phyloP scores from a whole-genome alignment of 257 asterid species.

The Mentha longifolia region DNA sequence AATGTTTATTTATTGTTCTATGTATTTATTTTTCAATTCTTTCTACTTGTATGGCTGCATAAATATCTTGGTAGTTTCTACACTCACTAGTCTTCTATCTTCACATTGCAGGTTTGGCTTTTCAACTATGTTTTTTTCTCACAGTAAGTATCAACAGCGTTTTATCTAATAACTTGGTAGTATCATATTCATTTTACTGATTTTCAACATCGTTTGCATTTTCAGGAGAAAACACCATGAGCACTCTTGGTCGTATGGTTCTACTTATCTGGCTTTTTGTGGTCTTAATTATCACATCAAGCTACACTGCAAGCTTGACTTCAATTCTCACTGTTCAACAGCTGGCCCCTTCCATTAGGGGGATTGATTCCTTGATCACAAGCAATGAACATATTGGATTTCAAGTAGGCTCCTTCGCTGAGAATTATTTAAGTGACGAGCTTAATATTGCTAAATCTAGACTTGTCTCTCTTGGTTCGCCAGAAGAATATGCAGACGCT shows the following conservation, averaged over 20 bases:
- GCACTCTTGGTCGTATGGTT: conserved; percentile 76
- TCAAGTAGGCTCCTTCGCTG: conserved; percentile 78
- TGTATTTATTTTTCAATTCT: not conserved
- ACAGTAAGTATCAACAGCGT: conserved; percentile 52
- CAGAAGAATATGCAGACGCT: conserved; percentile 73
- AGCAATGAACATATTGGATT: conserved; percentile 69
- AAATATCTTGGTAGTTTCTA: conserved; percentile 4
- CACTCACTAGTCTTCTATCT: conserved; percentile 26
- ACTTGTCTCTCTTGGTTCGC: conserved; percentile 71
- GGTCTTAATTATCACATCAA: conserved; percentile 66
- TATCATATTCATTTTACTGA: conserved; percentile 16
- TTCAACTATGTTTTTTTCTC: conserved; percentile 79
- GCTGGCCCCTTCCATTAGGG: conserved; percentile 66
- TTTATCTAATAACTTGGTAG: not conserved
- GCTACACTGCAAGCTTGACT: conserved; percentile 87
- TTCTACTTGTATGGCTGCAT: not conserved
- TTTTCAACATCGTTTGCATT: not conserved
- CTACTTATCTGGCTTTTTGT: conserved; percentile 84
- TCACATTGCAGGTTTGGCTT: conserved; percentile 81
- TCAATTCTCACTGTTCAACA: conserved; percentile 79
- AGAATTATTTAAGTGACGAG: conserved; percentile 63
- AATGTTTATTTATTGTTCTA: not conserved
- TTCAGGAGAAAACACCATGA: conserved; percentile 76
- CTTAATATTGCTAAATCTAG: conserved; percentile 72
- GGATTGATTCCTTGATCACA: conserved; percentile 69